phyloP scores from a whole-genome alignment of 495 filamentous ascomycete genomes.

The Penicillium diatomitis region DNA sequence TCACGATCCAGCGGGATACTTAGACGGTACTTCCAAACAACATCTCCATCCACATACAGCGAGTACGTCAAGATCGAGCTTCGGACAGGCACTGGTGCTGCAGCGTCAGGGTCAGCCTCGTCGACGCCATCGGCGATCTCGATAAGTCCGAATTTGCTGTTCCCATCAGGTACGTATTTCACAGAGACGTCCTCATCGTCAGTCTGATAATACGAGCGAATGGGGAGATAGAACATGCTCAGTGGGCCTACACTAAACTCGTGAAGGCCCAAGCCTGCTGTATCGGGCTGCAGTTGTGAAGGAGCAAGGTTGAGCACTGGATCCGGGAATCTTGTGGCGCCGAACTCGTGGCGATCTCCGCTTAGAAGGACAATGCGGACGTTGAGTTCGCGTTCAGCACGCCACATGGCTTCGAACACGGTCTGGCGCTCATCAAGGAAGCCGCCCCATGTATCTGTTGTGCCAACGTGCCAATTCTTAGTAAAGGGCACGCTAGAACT shows the following conservation, averaged over 20 bases:
- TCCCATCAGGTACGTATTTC: conserved; percentile 81
- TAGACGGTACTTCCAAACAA: conserved; percentile 59
- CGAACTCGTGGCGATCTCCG: conserved; percentile 93
- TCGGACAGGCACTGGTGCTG: conserved; percentile 17
- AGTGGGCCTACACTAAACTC: conserved; percentile 87
- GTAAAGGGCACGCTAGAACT: conserved; percentile 87
- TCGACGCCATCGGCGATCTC: conserved; percentile 61
- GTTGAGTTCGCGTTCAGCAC: conserved; percentile 54
- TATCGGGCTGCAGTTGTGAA: conserved; percentile 17
- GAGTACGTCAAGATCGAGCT: conserved; percentile 62
- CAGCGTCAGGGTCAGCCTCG: conserved; percentile 34
- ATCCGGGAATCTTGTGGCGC: conserved; percentile 78
- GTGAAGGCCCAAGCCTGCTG: conserved; percentile 49
- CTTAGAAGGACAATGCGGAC: conserved; percentile 76
- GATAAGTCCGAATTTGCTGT: conserved; percentile 86
- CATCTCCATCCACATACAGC: conserved; percentile 70
- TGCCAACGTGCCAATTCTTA: conserved; percentile 86
- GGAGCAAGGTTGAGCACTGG: conserved; percentile 32
- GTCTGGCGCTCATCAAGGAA: conserved; percentile 69
- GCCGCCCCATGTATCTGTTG: conserved; percentile 83
- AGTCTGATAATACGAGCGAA: conserved; percentile 70
- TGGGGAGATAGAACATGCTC: conserved; percentile 85
- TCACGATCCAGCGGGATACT: conserved; percentile 22
- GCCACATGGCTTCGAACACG: conserved; percentile 89
- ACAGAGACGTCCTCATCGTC: conserved; percentile 70